phyloP scores from a whole-genome alignment of 495 filamentous ascomycete genomes.

The Xylaria nigripes region DNA sequence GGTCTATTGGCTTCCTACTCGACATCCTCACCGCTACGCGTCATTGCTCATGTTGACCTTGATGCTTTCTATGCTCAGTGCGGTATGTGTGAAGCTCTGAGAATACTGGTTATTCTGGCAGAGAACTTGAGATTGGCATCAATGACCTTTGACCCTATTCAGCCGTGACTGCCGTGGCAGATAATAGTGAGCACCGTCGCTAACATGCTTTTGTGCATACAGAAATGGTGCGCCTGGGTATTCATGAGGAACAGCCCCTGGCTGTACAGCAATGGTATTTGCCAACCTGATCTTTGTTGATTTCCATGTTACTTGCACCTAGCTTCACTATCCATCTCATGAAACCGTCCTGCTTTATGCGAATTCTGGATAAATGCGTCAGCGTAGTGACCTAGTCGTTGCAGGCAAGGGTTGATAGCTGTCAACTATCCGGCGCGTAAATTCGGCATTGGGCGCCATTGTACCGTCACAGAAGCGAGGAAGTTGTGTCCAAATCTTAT shows the following conservation, averaged over 20 bases:
- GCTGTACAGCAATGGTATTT: constrained; percentile 81
- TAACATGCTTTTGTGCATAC: neutral
- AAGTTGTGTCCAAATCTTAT: constrained; percentile 80
- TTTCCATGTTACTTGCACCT: neutral
- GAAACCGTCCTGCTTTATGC: neutral
- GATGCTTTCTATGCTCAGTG: constrained; percentile 99
- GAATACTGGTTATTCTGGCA: neutral
- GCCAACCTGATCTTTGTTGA: constrained; percentile 3
- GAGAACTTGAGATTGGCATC: too few relatives aligned
- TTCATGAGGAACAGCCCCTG: constrained; percentile 66
- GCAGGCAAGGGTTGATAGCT: constrained; percentile 73
- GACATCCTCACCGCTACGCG: constrained; percentile 67
- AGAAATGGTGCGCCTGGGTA: constrained; percentile 56
- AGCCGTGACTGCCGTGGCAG: neutral
- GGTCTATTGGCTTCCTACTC: constrained; percentile 62
- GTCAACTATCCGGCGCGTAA: constrained; percentile 88
- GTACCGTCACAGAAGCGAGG: constrained; percentile 72
- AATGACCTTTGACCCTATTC: neutral
- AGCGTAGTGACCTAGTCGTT: constrained; percentile 9
- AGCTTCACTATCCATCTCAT: neutral
- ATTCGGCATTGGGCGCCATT: constrained; percentile 67
- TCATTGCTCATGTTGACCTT: constrained; percentile 87
- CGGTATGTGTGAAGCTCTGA: constrained; percentile 48
- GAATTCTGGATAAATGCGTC: neutral
- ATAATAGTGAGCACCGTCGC: neutral